Evolutionary conservation across 129 eudicot species (phyloP).

Genomic region (Logfia minima): DNA sequence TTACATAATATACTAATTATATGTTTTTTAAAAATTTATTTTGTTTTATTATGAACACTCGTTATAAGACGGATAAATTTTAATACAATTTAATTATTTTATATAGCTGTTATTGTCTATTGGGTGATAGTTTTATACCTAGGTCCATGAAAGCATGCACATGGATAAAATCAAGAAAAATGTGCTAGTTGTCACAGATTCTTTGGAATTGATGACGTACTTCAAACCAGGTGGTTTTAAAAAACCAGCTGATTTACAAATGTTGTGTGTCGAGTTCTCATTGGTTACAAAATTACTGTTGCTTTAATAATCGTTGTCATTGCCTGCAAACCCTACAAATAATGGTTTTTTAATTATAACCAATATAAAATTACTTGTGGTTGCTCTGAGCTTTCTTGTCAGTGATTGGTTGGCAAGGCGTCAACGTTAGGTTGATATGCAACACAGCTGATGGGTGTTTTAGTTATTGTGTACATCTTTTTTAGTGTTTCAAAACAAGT

Average conservation of each 20-base stretch:
- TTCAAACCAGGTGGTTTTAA: constrained; percentile 7
- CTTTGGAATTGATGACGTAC: constrained; percentile 22
- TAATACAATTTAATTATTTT: too few species aligned
- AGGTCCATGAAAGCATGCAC: constrained; percentile 1
- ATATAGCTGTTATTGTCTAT: not conserved
- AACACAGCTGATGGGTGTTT: constrained; percentile 10
- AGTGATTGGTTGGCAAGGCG: constrained; percentile 27
- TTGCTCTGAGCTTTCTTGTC: constrained; percentile 36
- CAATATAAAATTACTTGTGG: not conserved
- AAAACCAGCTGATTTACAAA: constrained; percentile 21
- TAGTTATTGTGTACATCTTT: constrained; percentile 32
- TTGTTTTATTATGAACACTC: too few species aligned
- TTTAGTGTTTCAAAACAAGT: constrained; percentile 24
- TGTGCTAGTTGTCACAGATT: constrained; percentile 17
- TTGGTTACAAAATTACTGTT: constrained; percentile 18
- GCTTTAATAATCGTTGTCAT: constrained; percentile 7
- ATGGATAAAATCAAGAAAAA: not conserved
- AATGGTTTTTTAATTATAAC: not conserved
- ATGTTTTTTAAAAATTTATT: too few species aligned
- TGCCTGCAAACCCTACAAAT: constrained; percentile 18
- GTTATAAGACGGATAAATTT: too few species aligned
- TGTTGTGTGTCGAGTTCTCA: constrained; percentile 29
- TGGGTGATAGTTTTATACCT: not conserved
- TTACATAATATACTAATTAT: too few species aligned
- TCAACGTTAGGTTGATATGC: constrained; percentile 27